Conservation (phyloP, 108 stramenopile species). For the Poteriospumella lacustris region DNA sequence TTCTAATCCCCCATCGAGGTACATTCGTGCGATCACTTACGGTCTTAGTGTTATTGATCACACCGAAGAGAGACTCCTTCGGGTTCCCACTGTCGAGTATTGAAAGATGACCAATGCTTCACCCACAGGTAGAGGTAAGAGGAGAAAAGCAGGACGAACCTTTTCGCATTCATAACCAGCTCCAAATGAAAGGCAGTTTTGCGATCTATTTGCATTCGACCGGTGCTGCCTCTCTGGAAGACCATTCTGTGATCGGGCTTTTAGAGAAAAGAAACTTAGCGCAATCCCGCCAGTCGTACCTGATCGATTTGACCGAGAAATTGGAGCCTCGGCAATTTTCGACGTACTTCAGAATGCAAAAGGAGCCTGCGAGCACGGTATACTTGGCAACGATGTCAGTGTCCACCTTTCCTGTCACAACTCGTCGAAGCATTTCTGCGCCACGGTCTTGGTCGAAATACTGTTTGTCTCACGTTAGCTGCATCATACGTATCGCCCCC, state of each 20-base stretch:
- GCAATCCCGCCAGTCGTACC: no score
- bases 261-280: not conserved
- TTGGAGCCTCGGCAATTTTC: not conserved
- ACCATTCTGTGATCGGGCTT: not conserved
- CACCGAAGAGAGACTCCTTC: conserved; percentile 43
- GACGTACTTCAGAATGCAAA: not conserved
- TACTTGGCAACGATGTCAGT: conserved; percentile 19
- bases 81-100: conserved; percentile 32
- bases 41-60: conserved; percentile 48
- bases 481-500: not conserved
- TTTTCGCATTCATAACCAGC: conserved; percentile 37
- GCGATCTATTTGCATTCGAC: conserved; percentile 46
- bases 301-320: not conserved
- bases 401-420: conserved; percentile 19
- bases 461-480: not conserved
- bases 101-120: no score
- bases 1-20: not conserved
- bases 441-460: conserved; percentile 26
- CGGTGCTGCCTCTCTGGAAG: conserved; percentile 16
- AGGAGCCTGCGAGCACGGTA: not conserved
- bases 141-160: not conserved
- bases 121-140: not conserved
- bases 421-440: not conserved
- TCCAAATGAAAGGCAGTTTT: conserved; percentile 42
- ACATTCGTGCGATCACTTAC: not conserved